Base-by-base conservation (phyloP, 2,329 filamentous ascomycete genomes). In the Xylaria sp. region DNA sequence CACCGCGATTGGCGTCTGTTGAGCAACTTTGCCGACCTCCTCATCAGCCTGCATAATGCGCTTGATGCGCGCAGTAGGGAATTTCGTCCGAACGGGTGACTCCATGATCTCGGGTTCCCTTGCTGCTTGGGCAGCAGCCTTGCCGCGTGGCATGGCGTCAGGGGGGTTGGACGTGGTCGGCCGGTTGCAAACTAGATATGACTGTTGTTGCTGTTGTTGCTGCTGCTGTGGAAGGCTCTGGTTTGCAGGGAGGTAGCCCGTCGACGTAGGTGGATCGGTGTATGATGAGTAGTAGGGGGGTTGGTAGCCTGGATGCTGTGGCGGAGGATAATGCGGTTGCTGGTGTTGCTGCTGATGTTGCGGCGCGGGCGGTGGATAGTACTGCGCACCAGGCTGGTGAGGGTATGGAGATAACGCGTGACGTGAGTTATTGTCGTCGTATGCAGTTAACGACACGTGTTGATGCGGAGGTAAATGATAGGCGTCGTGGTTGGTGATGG, bases 41-140 rank as follows among this genome's bases (percentile, higher is more conserved):
- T 99, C 96, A 76, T 99, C 96, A 11, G 95, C 95, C 81, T 99
- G 96, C 96, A 99, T 98, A 75, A 99, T 98, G 58, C 96, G 90
- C 85, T 99, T 99, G 83, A 99, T 99, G 69, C 96, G 88, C 15
- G 96, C 96, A 36, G 97, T 97, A 1, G 96, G 96, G 76, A 99
- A 99, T 76, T 97, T 97, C 38, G 95, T 98, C 80, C 89, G 92
- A 73, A 99, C 93, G 49, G 93, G 85, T 79, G 81, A 97, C 81
- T 79, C 87, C 78, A 81, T 89, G 73, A 87, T 80, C 49, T 79
- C 77, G 33, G 79, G 77, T 61, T 80, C 76, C 66, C 73, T 79
- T 45, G 75, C 79, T 71, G 74, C 79, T 73, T 65, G 79, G 68
- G 79, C 76, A 63, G 79, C 76, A 64, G 78, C 75, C 73, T 79